Percentiles rank a stretch among this genome's conserved stretches.
Conservation (phyloP, 2,329 filamentous ascomycete species). For the Neonectria faginata region DNA sequence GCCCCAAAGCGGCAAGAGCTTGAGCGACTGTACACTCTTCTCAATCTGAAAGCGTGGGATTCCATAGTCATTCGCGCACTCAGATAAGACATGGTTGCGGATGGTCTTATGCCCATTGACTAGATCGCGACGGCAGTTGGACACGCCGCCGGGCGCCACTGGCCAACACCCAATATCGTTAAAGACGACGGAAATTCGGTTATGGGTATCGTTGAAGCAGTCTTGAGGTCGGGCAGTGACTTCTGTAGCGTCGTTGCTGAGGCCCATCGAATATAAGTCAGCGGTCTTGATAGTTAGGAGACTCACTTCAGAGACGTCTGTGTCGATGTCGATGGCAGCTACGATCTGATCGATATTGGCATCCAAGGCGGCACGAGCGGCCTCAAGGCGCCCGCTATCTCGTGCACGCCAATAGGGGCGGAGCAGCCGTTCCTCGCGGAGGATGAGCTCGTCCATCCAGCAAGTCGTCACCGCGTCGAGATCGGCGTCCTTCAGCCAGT, state of each 20-base stretch:
- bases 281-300: constrained; percentile 34
- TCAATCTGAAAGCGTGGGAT: constrained; percentile 38
- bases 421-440: constrained; percentile 28
- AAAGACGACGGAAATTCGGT: constrained; percentile 34
- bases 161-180: constrained; percentile 40
- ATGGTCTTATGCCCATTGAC: constrained; percentile 39
- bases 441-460: constrained; percentile 31
- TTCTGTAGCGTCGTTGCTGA: constrained; percentile 34
- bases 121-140: constrained; percentile 36
- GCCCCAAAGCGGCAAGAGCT: constrained; percentile 36
- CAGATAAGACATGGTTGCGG: constrained; percentile 36
- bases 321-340: constrained; percentile 34
- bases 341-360: constrained; percentile 33
- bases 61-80: constrained; percentile 37
- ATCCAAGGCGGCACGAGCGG: constrained; percentile 21
- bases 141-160: constrained; percentile 34
- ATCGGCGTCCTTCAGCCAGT: constrained; percentile 18
- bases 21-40: constrained; percentile 37
- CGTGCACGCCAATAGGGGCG: constrained; percentile 26
- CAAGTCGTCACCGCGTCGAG: constrained; percentile 29
- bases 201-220: constrained; percentile 32
- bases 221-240: constrained; percentile 33
- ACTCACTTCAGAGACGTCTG: constrained; percentile 33
- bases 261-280: constrained; percentile 37
- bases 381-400: constrained; percentile 18